These are phyloP conservation scores for Rhododendron molle DNA, from an alignment of 148 eudicot genomes.

Conservation along the genomic window DNA sequence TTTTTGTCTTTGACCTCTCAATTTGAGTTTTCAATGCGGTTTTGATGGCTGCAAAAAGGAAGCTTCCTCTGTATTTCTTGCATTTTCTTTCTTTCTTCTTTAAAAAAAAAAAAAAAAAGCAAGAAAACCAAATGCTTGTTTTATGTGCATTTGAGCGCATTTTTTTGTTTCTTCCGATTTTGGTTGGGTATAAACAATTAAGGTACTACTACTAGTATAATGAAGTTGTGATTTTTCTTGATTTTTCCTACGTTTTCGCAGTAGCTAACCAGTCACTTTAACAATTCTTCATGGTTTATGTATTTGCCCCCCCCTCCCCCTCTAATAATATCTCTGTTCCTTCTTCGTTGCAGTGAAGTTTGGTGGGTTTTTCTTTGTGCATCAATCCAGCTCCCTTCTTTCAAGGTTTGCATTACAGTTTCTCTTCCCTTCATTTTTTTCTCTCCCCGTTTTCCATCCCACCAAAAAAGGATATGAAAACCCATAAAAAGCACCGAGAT, in stretches of 20 bases:
- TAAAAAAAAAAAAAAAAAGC: too few relatives aligned
- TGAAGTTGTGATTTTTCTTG: too few relatives aligned
- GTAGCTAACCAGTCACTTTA: too few relatives aligned
- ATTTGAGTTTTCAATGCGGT: too few relatives aligned
- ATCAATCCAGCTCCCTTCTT: background rate
- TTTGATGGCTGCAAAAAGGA: background rate
- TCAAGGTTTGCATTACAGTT: background rate
- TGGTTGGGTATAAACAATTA: background rate
- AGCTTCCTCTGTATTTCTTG: background rate
- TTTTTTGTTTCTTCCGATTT: too few relatives aligned
- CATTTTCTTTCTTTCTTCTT: background rate
- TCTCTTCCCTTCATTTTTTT: background rate
- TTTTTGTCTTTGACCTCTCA: background rate
- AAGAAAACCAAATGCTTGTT: too few relatives aligned
- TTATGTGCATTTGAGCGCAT: too few relatives aligned
- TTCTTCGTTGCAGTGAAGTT: background rate
- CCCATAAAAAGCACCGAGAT: background rate
- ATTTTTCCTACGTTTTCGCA: too few relatives aligned
- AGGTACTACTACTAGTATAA: background rate
- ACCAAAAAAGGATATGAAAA: background rate
- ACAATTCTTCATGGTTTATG: too few relatives aligned
- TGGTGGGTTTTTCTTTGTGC: background rate
- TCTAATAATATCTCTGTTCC: background rate
- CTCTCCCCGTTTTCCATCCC: too few relatives aligned
- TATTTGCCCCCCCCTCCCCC: too few relatives aligned